These are phyloP conservation scores for Penicillium atrosanguineum DNA, from an alignment of 495 filamentous ascomycete species.

Conservation along the genomic window DNA sequence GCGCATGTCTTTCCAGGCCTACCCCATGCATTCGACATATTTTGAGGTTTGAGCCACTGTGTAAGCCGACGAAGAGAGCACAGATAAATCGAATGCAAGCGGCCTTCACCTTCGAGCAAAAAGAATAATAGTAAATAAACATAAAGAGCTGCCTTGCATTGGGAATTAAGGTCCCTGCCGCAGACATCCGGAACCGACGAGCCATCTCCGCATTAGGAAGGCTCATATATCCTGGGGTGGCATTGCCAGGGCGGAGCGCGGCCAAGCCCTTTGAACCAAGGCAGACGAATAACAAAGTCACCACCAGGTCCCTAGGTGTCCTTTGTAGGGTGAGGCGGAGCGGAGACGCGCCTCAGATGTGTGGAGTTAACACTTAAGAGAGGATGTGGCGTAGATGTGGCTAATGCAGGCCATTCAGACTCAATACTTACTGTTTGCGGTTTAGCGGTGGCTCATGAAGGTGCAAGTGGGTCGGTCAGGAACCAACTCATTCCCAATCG, in stretches of 20 bases:
- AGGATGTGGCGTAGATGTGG: constrained; percentile 7
- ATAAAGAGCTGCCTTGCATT: constrained; percentile 3
- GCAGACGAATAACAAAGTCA: constrained; percentile 10
- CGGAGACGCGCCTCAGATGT: neutral
- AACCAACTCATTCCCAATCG: constrained; percentile 2
- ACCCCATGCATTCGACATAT: constrained; percentile 26
- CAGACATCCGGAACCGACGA: neutral
- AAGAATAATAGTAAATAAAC: neutral
- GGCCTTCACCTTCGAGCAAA: neutral
- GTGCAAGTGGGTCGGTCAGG: constrained; percentile 9
- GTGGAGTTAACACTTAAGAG: neutral
- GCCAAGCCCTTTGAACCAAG: constrained; percentile 1
- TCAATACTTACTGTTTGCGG: neutral
- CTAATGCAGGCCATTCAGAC: neutral
- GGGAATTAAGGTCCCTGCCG: neutral
- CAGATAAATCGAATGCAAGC: constrained; percentile 8
- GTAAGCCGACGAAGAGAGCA: constrained; percentile 5
- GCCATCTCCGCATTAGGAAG: neutral
- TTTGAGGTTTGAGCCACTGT: constrained; percentile 18
- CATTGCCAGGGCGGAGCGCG: constrained; percentile 4
- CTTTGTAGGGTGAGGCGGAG: constrained; percentile 5
- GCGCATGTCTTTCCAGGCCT: constrained; percentile 25
- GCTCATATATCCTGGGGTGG: neutral
- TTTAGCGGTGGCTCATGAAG: neutral
- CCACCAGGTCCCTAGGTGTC: neutral